Evolutionary conservation across 1,284 basidiomycete genomes (phyloP).

Genomic region (Ganoderma leucocontextum): DNA sequence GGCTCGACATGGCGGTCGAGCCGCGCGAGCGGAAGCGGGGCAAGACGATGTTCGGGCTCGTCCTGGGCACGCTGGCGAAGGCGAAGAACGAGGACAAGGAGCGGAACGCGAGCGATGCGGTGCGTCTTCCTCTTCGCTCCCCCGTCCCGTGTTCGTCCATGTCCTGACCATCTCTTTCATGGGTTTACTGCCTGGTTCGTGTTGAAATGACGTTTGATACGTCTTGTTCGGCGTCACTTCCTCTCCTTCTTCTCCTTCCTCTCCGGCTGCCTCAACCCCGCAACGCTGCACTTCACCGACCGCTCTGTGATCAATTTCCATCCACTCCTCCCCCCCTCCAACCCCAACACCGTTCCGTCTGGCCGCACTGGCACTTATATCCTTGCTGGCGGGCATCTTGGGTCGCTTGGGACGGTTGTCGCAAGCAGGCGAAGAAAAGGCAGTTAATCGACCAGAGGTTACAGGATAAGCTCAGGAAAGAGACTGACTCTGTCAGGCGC

Average conservation of each 20-base stretch:
- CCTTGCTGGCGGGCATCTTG: background rate
- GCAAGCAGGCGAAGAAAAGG: conserved; percentile 75
- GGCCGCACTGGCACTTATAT: background rate
- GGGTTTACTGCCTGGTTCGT: conserved; percentile 1
- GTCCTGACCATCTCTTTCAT: conserved; percentile 14
- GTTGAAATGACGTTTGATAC: conserved; percentile 7
- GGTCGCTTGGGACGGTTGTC: background rate
- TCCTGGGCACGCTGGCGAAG: conserved; percentile 82
- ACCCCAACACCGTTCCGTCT: background rate
- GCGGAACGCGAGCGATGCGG: conserved; percentile 80
- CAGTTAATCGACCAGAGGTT: conserved; percentile 81
- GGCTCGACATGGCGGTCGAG: conserved; percentile 66
- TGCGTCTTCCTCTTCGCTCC: conserved; percentile 46
- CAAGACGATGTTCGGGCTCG: conserved; percentile 84
- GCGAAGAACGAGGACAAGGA: conserved; percentile 84
- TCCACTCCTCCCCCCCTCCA: background rate
- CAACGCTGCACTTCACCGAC: background rate
- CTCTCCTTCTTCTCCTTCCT: background rate
- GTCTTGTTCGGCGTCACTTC: background rate
- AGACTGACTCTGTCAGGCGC: conserved; percentile 82
- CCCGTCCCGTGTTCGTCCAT: background rate
- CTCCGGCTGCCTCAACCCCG: background rate
- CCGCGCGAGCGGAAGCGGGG: conserved; percentile 75
- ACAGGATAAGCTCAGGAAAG: conserved; percentile 81
- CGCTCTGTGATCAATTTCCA: background rate